Conservation (phyloP, 371 early-diverging fungal genomes). For the Lichtheimia ramosa region DNA sequence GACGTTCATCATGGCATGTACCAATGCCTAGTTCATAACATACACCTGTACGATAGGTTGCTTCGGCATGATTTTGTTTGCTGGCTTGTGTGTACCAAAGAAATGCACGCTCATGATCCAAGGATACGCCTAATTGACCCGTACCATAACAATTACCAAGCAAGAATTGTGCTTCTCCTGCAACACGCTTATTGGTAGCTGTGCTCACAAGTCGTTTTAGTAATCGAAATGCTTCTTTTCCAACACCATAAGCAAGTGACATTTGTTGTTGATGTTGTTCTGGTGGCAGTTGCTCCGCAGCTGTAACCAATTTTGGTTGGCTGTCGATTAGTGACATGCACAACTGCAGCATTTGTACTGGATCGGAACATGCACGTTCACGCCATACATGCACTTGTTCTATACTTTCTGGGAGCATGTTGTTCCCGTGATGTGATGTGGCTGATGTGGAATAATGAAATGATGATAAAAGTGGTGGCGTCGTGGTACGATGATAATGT, state of each 20-base stretch:
- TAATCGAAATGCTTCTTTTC: constrained; percentile 14
- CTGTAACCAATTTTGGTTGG: background rate
- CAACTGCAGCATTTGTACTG: constrained; percentile 9
- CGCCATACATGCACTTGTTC: constrained; percentile 22
- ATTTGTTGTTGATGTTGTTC: constrained; percentile 4
- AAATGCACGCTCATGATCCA: constrained; percentile 89
- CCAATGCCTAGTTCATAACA: constrained; percentile 95
- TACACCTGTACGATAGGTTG: constrained; percentile 94
- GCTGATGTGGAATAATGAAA: background rate
- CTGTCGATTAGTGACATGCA: constrained; percentile 4
- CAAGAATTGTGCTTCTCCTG: constrained; percentile 87
- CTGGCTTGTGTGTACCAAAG: constrained; percentile 87
- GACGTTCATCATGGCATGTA: constrained; percentile 75
- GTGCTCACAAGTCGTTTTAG: constrained; percentile 5
- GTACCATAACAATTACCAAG: constrained; percentile 88
- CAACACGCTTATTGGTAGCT: constrained; percentile 13
- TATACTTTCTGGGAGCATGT: constrained; percentile 14
- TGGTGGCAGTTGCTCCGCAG: background rate
- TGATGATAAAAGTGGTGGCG: background rate
- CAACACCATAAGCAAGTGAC: constrained; percentile 2
- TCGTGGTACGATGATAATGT: background rate
- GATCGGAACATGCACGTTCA: constrained; percentile 15
- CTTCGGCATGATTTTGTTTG: constrained; percentile 87
- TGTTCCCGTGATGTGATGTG: background rate
- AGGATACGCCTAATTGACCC: constrained; percentile 70